Percentiles rank a stretch among this genome's conserved stretches.
phyloP scores from a whole-genome alignment of 768 basidiomycete species.

The Amanita fuliginea region DNA sequence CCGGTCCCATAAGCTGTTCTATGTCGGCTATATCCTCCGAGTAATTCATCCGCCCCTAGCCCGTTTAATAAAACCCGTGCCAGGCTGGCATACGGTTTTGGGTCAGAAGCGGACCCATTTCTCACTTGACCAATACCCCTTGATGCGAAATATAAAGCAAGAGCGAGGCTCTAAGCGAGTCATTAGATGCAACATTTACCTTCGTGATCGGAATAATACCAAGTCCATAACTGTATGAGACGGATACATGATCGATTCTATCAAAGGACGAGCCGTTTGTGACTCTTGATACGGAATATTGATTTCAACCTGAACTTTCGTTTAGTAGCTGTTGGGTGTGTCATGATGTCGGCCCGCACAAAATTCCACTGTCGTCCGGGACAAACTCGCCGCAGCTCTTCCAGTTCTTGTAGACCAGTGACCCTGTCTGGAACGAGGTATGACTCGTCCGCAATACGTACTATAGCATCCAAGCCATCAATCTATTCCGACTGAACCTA shows the following conservation, averaged over 20 bases:
- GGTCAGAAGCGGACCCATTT: slow-evolving; percentile 18
- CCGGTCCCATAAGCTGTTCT: slow-evolving; percentile 55
- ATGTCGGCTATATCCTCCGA: slow-evolving; percentile 92
- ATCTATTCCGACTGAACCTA: slow-evolving; percentile 17
- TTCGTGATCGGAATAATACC: slow-evolving; percentile 31
- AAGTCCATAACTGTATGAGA: slow-evolving; percentile 84
- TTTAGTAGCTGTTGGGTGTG: background rate
- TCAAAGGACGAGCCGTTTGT: slow-evolving; percentile 34
- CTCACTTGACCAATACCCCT: slow-evolving; percentile 59
- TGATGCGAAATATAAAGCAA: slow-evolving; percentile 91
- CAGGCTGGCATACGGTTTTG: slow-evolving; percentile 49
- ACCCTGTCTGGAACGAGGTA: slow-evolving; percentile 87
- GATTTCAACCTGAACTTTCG: slow-evolving; percentile 50
- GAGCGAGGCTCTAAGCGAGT: slow-evolving; percentile 64
- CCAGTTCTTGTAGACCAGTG: slow-evolving; percentile 67
- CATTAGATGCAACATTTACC: background rate
- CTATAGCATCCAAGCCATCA: slow-evolving; percentile 8
- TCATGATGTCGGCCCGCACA: slow-evolving; percentile 28
- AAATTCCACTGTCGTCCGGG: slow-evolving; percentile 86
- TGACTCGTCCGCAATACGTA: slow-evolving; percentile 9
- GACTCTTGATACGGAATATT: slow-evolving; percentile 81
- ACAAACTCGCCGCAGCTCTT: slow-evolving; percentile 68
- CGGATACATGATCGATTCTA: slow-evolving; percentile 73
- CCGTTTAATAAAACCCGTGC: slow-evolving; percentile 85
- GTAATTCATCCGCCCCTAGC: slow-evolving; percentile 88